Percentiles rank a stretch among this genome's conserved stretches.
Evolutionary conservation across 495 filamentous ascomycete species (phyloP).

Genomic region (Lophium mytilinum): DNA sequence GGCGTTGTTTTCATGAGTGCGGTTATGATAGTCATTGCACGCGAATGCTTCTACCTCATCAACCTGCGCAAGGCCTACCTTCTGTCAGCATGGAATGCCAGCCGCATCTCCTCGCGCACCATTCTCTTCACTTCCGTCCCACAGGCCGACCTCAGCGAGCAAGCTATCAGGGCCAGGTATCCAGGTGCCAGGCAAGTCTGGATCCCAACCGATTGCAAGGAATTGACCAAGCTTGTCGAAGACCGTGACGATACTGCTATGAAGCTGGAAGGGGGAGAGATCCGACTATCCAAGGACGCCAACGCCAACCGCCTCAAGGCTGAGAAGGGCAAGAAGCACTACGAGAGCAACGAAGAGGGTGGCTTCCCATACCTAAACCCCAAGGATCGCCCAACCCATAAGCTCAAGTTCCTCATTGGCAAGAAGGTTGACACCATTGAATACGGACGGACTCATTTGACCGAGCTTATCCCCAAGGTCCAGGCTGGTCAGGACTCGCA

Average conservation of each 20-base stretch:
- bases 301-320: constrained; percentile 68
- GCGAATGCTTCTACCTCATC: constrained; percentile 90
- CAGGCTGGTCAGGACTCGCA: constrained; percentile 69
- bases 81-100: constrained; percentile 77
- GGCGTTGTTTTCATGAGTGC: constrained; percentile 65
- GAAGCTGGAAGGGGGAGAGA: constrained; percentile 84
- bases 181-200: constrained; percentile 74
- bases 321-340: constrained; percentile 57
- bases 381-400: constrained; percentile 82
- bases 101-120: constrained; percentile 85
- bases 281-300: constrained; percentile 74
- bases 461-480: constrained; percentile 70
- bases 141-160: constrained; percentile 59
- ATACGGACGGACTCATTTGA: constrained; percentile 78
- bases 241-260: constrained; percentile 75
- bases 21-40: constrained; percentile 79
- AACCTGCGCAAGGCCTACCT: constrained; percentile 93
- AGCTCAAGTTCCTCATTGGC: constrained; percentile 68
- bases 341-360: constrained; percentile 39
- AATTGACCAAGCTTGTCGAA: constrained; percentile 77
- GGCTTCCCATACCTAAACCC: constrained; percentile 47
- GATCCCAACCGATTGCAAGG: constrained; percentile 70
- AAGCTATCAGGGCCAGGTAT: constrained; percentile 70
- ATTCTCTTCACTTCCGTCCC: constrained; percentile 90
- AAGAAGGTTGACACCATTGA: constrained; percentile 94